phyloP scores from a whole-genome alignment of 305 asterid genomes.

The Plantago lanceolata region DNA sequence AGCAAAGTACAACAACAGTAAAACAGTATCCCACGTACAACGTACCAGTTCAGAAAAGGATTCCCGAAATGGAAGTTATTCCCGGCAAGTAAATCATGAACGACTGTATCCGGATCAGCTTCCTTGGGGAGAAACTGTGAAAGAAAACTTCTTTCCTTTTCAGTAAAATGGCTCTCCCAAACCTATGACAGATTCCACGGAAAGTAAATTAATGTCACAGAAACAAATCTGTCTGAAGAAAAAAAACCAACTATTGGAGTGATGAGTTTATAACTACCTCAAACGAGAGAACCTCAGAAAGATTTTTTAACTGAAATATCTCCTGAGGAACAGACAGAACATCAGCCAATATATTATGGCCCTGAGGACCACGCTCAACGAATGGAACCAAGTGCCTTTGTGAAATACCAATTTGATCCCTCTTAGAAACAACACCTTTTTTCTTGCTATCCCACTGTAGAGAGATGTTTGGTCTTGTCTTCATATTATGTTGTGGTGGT shows the following conservation, averaged over 20 bases:
- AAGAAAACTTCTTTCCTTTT: conserved; percentile 60
- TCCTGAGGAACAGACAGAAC: conserved; percentile 68
- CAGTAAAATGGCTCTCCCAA: conserved; percentile 70
- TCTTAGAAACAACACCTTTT: conserved; percentile 73
- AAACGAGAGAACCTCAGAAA: conserved; percentile 54
- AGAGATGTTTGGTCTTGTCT: conserved; percentile 56
- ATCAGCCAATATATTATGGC: conserved; percentile 59
- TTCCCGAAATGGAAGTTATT: conserved; percentile 77
- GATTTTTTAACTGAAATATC: conserved; percentile 59
- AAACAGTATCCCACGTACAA: conserved; percentile 20
- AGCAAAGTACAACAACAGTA: too few relatives aligned
- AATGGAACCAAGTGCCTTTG: conserved; percentile 60
- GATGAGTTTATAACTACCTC: conserved; percentile 46
- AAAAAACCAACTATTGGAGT: conserved; percentile 11
- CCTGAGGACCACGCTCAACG: conserved; percentile 38
- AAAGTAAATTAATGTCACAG: conserved; percentile 21
- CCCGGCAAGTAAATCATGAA: conserved; percentile 71
- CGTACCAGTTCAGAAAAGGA: conserved; percentile 76
- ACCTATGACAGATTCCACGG: conserved; percentile 53
- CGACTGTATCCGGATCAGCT: conserved; percentile 45
- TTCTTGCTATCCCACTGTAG: conserved; percentile 82
- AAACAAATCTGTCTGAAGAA: conserved; percentile 3
- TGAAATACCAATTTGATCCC: conserved; percentile 77
- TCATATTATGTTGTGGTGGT: conserved; percentile 35
- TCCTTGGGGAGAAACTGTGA: conserved; percentile 64